Evolutionary conservation across 345 rosid genomes (phyloP), one percentile per base, ranked within the genome.

Genomic region (Salix udensis): DNA sequence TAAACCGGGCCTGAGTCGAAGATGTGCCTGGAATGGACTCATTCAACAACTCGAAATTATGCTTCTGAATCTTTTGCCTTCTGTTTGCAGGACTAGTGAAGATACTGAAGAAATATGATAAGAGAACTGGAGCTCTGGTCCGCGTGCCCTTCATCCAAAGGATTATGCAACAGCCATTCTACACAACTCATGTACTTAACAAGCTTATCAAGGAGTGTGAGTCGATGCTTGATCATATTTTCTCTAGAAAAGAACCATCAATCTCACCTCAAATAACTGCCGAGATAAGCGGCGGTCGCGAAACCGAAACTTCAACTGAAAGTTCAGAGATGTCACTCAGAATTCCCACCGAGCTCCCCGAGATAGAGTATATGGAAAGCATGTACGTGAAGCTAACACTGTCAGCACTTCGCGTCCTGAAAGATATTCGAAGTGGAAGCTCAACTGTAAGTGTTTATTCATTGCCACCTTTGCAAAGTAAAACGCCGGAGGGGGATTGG

Each of bases 131-230:
- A 30, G 97, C 94, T 71, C 82, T 96, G 64, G 90, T 91, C 76
- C 98, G 98, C 7, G 50, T 88, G 78, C 99, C 99, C 23, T 94
- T 89, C 88, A 94, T 96, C 19, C 98, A 94, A 71, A 92, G 82
- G 80, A 97, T 94, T 60, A 82, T 96, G 84, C 98, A 87, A n/a
- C 95, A 94, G 84, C 99, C 99, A 6, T 96, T 96, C 85, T 96
- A 86, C 89, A 87, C 97, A 9, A 94, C 97, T 0, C 98, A 96
- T 81, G 83, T 96, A 82, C 86, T 96, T 70, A 89, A 85, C 87
- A 89, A 85, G 86, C 95, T 96, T 0, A 90, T 96, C 14, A 92
- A 94, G 67, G 92, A 89, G 84, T 94, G 97, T 0, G 97, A 96
- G 82, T 77, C 78, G 23, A 86, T 94, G 94, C 91, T 96, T 2